Conservation (phyloP, 306 rosid genomes). For the Prunus mongolica region DNA sequence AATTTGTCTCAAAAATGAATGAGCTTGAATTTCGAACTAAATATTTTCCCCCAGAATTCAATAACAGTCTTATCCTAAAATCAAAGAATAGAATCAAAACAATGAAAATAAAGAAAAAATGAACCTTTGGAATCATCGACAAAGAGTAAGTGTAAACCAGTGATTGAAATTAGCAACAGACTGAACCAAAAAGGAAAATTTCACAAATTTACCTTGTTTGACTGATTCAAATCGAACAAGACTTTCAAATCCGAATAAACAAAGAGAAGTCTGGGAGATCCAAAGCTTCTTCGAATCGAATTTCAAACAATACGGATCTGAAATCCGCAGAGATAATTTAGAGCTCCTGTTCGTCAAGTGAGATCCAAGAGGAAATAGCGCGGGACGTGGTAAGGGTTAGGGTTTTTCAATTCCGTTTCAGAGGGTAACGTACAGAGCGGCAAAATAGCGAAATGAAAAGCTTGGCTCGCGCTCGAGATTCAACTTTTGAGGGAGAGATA, state of each 20-base stretch:
- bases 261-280: not conserved
- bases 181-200: not conserved
- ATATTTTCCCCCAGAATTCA: not conserved
- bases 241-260: not conserved
- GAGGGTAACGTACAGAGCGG: conserved; percentile 44
- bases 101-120: not conserved
- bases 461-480: conserved; percentile 74
- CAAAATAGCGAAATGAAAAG: conserved; percentile 55
- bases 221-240: not conserved
- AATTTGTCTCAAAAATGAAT: conserved; percentile 20
- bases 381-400: conserved; percentile 40
- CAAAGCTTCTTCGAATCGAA: conserved; percentile 20
- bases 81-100: conserved; percentile 1
- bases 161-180: not conserved
- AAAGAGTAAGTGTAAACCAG: not conserved
- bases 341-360: conserved; percentile 10
- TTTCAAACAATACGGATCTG: conserved; percentile 45
- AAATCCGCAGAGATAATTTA: conserved; percentile 25
- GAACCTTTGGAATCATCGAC: not conserved
- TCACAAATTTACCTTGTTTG: not conserved
- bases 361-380: conserved; percentile 19
- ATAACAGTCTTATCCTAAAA: not conserved
- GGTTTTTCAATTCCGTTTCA: conserved; percentile 48
- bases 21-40: not conserved
- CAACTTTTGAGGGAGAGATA: conserved; percentile 45